A percentile compares a stretch with the other conserved stretches of the same genome.
Conservation (phyloP, 2,329 filamentous ascomycete species). For the Elsinoe perseae region DNA sequence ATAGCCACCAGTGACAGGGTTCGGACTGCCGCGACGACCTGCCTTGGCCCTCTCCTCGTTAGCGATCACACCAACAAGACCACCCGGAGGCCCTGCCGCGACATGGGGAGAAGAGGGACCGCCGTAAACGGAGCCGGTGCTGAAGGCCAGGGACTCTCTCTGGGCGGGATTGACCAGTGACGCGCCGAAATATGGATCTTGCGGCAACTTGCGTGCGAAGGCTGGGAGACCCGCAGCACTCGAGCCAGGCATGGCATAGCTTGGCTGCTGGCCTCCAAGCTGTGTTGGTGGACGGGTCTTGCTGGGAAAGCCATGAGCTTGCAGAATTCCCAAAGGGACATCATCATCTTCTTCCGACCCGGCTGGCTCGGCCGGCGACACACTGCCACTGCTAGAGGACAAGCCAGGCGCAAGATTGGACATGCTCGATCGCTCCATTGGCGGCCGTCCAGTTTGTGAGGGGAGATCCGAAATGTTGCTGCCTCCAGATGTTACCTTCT, state of each 20-base stretch:
- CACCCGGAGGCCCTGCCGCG: slow-evolving; percentile 54
- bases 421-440: slow-evolving; percentile 45
- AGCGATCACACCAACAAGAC: slow-evolving; percentile 80
- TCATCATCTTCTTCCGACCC: slow-evolving; percentile 75
- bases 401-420: slow-evolving; percentile 16
- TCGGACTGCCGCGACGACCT: slow-evolving; percentile 69
- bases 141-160: slow-evolving; percentile 66
- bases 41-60: slow-evolving; percentile 73
- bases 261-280: slow-evolving; percentile 47
- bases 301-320: slow-evolving; percentile 79
- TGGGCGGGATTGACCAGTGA: slow-evolving; percentile 64
- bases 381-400: slow-evolving; percentile 1
- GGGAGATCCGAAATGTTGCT: slow-evolving; percentile 37
- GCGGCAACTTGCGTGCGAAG: slow-evolving; percentile 73
- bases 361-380: slow-evolving; percentile 24
- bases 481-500: slow-evolving; percentile 81
- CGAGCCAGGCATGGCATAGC: slow-evolving; percentile 41
- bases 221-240: slow-evolving; percentile 53
- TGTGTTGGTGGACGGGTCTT: slow-evolving; percentile 67
- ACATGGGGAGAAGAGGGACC: slow-evolving; percentile 25
- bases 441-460: slow-evolving; percentile 42
- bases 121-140: slow-evolving; percentile 32
- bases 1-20: slow-evolving; percentile 35
- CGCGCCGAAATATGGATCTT: slow-evolving; percentile 77
- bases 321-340: slow-evolving; percentile 74